phyloP scores from a whole-genome alignment of 306 rosid genomes.

The Carpinus fangiana region DNA sequence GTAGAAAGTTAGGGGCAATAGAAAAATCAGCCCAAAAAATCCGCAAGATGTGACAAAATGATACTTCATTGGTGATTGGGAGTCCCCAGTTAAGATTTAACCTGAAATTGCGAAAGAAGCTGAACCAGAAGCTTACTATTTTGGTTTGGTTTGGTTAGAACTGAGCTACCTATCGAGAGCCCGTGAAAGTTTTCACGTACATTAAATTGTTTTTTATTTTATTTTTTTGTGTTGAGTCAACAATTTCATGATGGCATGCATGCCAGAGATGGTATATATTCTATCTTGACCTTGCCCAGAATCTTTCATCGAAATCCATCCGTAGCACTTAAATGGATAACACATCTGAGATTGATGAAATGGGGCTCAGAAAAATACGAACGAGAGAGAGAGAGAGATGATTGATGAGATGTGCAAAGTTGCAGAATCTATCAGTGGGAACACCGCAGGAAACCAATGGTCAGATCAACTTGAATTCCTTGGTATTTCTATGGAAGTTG shows the following conservation, averaged over 20 bases:
- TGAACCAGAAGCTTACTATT: too few relatives aligned
- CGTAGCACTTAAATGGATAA: too few relatives aligned
- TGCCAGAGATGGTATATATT: neutral
- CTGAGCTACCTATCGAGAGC: neutral
- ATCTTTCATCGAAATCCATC: neutral
- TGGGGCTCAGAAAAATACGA: too few relatives aligned
- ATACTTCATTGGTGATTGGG: too few relatives aligned
- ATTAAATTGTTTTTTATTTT: neutral
- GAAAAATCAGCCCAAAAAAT: too few relatives aligned
- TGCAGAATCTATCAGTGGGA: neutral
- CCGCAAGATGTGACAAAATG: too few relatives aligned
- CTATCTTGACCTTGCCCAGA: neutral
- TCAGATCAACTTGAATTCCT: neutral
- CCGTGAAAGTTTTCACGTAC: neutral
- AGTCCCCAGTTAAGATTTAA: too few relatives aligned
- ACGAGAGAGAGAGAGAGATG: neutral
- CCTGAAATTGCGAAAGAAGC: too few relatives aligned
- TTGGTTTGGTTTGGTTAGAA: too few relatives aligned
- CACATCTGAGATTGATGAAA: too few relatives aligned
- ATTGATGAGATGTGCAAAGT: neutral
- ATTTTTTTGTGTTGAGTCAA: neutral
- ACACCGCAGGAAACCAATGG: neutral
- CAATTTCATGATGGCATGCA: neutral
- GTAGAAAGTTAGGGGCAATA: too few relatives aligned
- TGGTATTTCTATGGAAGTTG: constrained; percentile 9